Percentiles rank a stretch among this genome's conserved stretches.
phyloP scores from a whole-genome alignment of 2,329 filamentous ascomycete species.

The Periconia digitata region DNA sequence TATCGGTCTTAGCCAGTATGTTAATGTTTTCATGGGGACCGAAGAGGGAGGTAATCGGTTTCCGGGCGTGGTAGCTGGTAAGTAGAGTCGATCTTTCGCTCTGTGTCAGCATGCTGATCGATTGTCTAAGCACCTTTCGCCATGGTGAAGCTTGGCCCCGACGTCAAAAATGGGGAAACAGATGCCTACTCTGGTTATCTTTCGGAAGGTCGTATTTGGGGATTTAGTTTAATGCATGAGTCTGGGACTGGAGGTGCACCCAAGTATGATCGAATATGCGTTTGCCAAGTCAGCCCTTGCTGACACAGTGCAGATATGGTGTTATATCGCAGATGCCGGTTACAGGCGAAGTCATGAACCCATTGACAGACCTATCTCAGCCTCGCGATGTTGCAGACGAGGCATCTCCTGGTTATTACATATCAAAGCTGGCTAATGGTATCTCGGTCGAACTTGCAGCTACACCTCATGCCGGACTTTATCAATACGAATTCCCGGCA shows the following conservation, averaged over 20 bases:
- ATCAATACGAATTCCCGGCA: slow-evolving; percentile 60
- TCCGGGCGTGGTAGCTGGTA: slow-evolving; percentile 38
- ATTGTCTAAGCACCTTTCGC: slow-evolving; percentile 34
- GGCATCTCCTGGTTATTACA: slow-evolving; percentile 64
- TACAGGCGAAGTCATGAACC: slow-evolving; percentile 45
- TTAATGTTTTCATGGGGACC: slow-evolving; percentile 35
- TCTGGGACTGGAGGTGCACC: slow-evolving; percentile 39
- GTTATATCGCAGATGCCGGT: slow-evolving; percentile 41
- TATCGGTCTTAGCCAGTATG: slow-evolving; percentile 24
- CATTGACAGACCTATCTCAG: slow-evolving; percentile 58
- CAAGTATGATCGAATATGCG: no score
- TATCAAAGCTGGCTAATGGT: slow-evolving; percentile 55
- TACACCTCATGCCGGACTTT: slow-evolving; percentile 59
- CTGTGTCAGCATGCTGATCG: not conserved
- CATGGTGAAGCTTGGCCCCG: slow-evolving; percentile 40
- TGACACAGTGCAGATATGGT: slow-evolving; percentile 21
- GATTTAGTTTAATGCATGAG: slow-evolving; percentile 41
- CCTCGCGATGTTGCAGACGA: slow-evolving; percentile 54
- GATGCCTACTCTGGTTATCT: slow-evolving; percentile 43
- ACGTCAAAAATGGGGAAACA: slow-evolving; percentile 29
- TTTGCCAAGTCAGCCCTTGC: no score
- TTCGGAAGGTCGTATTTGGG: slow-evolving; percentile 32
- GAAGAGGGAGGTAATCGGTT: slow-evolving; percentile 40
- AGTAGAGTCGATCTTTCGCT: not conserved
- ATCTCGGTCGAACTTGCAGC: slow-evolving; percentile 62